These are phyloP conservation scores for Verruconis gallopava DNA, from an alignment of 2,329 filamentous ascomycete genomes.

Conservation along the genomic window DNA sequence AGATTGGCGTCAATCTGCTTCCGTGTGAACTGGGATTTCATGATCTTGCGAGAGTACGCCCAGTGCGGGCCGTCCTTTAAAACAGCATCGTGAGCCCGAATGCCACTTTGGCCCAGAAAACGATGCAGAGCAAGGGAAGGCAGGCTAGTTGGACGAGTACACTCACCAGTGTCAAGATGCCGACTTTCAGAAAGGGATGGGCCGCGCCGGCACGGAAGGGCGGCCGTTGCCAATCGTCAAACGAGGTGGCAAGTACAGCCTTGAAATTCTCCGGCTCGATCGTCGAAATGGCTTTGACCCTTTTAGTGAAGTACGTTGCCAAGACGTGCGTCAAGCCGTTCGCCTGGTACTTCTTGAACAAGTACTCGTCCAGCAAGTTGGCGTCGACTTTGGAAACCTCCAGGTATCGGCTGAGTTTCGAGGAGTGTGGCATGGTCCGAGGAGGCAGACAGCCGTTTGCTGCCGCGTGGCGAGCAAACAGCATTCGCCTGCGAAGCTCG, in stretches of 20 bases:
- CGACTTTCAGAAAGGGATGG: constrained; percentile 3
- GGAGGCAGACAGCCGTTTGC: too few relatives aligned
- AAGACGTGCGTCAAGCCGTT: background rate
- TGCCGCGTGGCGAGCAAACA: too few relatives aligned
- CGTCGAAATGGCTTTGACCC: background rate
- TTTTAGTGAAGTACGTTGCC: background rate
- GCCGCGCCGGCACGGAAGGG: background rate
- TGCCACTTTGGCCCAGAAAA: background rate
- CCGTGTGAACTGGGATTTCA: background rate
- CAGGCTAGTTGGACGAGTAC: background rate
- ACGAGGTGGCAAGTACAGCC: constrained; percentile 29
- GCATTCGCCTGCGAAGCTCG: too few relatives aligned
- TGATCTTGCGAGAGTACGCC: background rate
- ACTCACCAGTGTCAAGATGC: constrained; percentile 3
- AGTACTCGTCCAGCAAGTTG: background rate
- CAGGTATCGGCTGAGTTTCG: background rate
- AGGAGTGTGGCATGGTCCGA: background rate
- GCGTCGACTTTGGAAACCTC: background rate
- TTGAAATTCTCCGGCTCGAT: constrained; percentile 36
- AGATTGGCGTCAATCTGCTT: background rate
- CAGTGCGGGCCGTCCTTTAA: background rate
- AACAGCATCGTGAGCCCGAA: background rate
- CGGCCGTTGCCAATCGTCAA: constrained; percentile 32
- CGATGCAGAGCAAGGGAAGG: background rate
- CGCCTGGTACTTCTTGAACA: background rate